Conservation (phyloP, 805 yeast genomes). For the Ogataea nitratoaversa region DNA sequence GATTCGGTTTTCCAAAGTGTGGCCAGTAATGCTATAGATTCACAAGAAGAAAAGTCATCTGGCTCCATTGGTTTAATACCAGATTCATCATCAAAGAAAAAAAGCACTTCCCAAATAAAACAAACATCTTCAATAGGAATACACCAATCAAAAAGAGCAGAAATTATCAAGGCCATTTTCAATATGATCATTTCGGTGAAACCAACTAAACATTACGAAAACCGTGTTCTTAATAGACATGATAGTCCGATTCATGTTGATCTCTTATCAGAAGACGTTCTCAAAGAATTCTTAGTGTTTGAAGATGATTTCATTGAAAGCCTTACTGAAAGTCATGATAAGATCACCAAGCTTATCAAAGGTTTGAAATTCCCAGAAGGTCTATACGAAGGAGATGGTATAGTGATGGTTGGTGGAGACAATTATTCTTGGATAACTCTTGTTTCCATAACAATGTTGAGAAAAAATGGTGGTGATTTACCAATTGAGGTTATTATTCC, state of each 20-base stretch:
- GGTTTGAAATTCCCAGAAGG: conserved; percentile 24
- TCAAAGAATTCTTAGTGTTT: conserved; percentile 35
- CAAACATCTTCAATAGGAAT: too few relatives aligned
- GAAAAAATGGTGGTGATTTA: conserved; percentile 45
- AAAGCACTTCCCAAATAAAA: too few relatives aligned
- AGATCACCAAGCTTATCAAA: conserved; percentile 40
- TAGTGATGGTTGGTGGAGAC: conserved; percentile 63
- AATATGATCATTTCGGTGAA: conserved; percentile 16
- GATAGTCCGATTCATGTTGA: conserved; percentile 12
- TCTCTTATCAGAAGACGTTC: conserved; percentile 10
- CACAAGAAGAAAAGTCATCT: too few relatives aligned
- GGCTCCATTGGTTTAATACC: too few relatives aligned
- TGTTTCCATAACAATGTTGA: conserved; percentile 39
- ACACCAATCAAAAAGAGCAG: conserved; percentile 12
- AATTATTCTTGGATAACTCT: conserved; percentile 48
- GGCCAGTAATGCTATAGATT: neutral
- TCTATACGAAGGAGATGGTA: conserved; percentile 48
- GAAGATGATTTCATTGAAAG: conserved; percentile 36
- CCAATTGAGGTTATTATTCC: conserved; percentile 43
- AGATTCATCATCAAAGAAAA: too few relatives aligned
- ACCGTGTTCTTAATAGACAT: conserved; percentile 8
- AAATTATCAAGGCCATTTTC: conserved; percentile 20
- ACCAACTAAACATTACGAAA: conserved; percentile 12
- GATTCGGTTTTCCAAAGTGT: neutral
- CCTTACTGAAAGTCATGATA: conserved; percentile 42